phyloP scores from a whole-genome alignment of 2,329 filamentous ascomycete genomes.

The Zarea fungicola region DNA sequence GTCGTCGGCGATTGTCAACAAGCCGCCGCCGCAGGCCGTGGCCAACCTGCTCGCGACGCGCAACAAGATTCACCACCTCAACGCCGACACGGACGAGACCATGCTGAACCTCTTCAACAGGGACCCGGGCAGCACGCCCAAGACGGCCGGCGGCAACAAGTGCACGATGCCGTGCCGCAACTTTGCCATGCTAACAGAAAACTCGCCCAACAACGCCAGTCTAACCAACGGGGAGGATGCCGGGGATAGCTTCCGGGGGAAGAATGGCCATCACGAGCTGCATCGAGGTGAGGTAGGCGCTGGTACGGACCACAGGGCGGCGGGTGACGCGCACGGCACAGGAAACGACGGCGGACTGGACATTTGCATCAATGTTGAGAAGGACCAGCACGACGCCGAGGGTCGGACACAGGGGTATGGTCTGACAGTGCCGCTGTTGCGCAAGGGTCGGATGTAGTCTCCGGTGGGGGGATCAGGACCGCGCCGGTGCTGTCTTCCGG shows the following conservation, averaged over 20 bases:
- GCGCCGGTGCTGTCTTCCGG: constrained; percentile 5
- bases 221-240: constrained; percentile 19
- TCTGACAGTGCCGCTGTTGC: constrained; percentile 72
- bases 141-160: constrained; percentile 69
- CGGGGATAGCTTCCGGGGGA: constrained; percentile 33
- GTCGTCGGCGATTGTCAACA: constrained; percentile 93
- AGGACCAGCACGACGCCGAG: constrained; percentile 73
- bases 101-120: constrained; percentile 88
- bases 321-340: constrained; percentile 50
- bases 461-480: too few relatives aligned
- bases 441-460: constrained; percentile 3
- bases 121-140: constrained; percentile 73
- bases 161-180: constrained; percentile 91
- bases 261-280: constrained; percentile 65
- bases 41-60: constrained; percentile 86
- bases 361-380: constrained; percentile 80
- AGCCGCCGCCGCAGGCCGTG: constrained; percentile 80
- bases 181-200: constrained; percentile 86
- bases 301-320: constrained; percentile 73
- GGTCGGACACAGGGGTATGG: constrained; percentile 81
- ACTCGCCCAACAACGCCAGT: constrained; percentile 55
- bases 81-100: constrained; percentile 78
- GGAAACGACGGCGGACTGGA: constrained; percentile 62
- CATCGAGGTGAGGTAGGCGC: constrained; percentile 72
- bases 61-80: constrained; percentile 73